Evolutionary conservation across 306 rosid species (phyloP).

Genomic region (Quercus suber): DNA sequence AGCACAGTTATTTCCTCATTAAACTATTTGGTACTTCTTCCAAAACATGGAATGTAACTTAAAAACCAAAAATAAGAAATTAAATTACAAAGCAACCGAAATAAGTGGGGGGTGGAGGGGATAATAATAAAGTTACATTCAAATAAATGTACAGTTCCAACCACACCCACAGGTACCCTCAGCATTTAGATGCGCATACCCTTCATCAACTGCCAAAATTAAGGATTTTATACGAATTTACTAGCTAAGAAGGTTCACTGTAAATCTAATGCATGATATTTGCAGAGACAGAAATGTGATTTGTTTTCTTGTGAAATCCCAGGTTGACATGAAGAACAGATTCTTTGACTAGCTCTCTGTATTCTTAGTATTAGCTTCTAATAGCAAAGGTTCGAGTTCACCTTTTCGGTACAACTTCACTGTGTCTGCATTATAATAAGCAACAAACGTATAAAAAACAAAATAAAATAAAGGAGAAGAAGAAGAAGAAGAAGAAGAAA

Average conservation of each 20-base stretch:
- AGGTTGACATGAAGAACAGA: slow-evolving; percentile 12
- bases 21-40: background rate
- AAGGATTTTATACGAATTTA: background rate
- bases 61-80: background rate
- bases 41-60: background rate
- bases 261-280: background rate
- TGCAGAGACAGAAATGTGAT: background rate
- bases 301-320: background rate
- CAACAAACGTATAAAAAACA: background rate
- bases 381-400: slow-evolving; percentile 76
- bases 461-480: too few species aligned
- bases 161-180: slow-evolving; percentile 10
- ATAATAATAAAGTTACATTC: background rate
- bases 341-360: slow-evolving; percentile 32
- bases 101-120: background rate
- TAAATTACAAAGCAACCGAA: background rate
- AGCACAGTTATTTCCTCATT: background rate
- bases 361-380: slow-evolving; percentile 62
- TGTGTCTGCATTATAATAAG: slow-evolving; percentile 61
- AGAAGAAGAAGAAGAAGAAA: too few species aligned
- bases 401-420: slow-evolving; percentile 81
- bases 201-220: slow-evolving; percentile 1
- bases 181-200: slow-evolving; percentile 8
- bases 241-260: slow-evolving; percentile 9
- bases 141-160: background rate